Evolutionary conservation across 2,329 filamentous ascomycete genomes (phyloP).

Genomic region (Thielaviopsis euricoi): DNA sequence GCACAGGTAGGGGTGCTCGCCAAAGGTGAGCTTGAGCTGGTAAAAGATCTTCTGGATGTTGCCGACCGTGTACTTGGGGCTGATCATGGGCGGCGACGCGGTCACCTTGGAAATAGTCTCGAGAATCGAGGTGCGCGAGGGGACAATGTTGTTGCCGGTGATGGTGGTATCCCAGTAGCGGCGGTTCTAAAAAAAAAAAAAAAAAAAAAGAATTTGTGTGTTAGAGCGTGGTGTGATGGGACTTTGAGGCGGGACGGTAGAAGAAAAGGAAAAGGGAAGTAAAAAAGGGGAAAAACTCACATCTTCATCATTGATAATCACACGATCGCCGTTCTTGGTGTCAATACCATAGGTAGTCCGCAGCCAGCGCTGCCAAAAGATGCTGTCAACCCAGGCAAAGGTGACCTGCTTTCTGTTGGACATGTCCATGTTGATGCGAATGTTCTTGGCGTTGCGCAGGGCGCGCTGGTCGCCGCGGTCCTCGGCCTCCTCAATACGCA

Average conservation of each 20-base stretch:
- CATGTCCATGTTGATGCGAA: conserved; percentile 79
- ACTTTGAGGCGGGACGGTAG: background rate
- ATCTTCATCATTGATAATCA: conserved; percentile 95
- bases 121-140: conserved; percentile 77
- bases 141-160: conserved; percentile 77
- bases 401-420: conserved; percentile 74
- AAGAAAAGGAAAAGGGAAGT: background rate
- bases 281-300: conserved; percentile 37
- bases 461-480: conserved; percentile 83
- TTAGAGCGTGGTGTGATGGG: conserved; percentile 23
- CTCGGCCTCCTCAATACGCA: conserved; percentile 90
- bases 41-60: conserved; percentile 56
- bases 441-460: conserved; percentile 72
- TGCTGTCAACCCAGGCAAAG: conserved; percentile 94
- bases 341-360: conserved; percentile 88
- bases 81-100: conserved; percentile 51
- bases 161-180: conserved; percentile 89
- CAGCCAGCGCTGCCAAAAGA: conserved; percentile 97
- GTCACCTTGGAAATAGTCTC: conserved; percentile 66
- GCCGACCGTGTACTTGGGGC: conserved; percentile 61
- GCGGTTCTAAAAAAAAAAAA: conserved; percentile 45
- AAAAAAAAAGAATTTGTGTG: no score
- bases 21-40: conserved; percentile 40
- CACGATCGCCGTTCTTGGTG: conserved; percentile 70
- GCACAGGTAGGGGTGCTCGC: conserved; percentile 42